Base-by-base conservation (phyloP, 768 basidiomycete species). In the Naematelia aurantialba region DNA sequence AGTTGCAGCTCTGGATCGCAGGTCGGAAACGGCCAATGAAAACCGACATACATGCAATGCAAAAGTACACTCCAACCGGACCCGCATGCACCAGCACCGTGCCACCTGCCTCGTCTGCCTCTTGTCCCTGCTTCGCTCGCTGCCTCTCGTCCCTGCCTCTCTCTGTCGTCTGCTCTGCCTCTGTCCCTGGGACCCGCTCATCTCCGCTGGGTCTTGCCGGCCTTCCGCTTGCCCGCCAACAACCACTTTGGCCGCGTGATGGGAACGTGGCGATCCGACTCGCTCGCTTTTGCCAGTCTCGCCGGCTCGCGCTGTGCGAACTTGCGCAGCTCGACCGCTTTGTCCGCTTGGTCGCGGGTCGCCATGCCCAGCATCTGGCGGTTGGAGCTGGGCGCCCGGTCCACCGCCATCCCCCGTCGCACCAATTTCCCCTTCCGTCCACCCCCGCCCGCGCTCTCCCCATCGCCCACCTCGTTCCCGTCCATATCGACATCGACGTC, bases 221-320 rank as follows among this genome's bases (percentile, higher is more conserved):
- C 69, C 64, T 74, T 74, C 54, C 78, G 62, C 75, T 76, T 73
- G 19, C 71, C 72, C 10, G 71, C 61, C 67, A 75, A 66, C 70
- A 75, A 67, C 73, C 71, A 75, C 49, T 74, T 76, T 24, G 78
- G 78, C 60, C 63, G 68, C 19, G 73, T 77, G 66, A 77, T 76
- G 14, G 73, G 74, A 10, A 77, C 67, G 59, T 76, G 75, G 57
- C 76, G 66, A 69, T 77, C 76, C 12, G 84, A 81, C 82, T 99
- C 94, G 59, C 89, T 89, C 39, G 92, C 93, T 75, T 87, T 90
- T 24, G 91, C 94, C 45, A 85, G 82, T 81, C 85, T 85, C 76
- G 94, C 94, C 60, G 91, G 87, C 55, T 83, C 83, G 66, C 94
- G 83, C 76, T 94, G 91, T 4, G 87, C 87, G 55, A 94, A 83